Conservation (phyloP, 345 rosid genomes). For the Citrus inodora region DNA sequence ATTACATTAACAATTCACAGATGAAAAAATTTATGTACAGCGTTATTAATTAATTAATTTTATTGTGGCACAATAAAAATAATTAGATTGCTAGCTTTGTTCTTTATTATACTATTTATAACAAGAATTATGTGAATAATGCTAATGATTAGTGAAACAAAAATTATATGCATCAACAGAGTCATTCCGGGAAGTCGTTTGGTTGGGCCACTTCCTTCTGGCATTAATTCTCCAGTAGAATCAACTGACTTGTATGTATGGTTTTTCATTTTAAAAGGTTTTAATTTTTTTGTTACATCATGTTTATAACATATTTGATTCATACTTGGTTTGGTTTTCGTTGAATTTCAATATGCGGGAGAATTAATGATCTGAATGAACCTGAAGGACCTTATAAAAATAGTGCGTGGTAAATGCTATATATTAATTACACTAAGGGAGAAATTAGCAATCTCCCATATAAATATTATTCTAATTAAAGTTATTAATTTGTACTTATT, state of each 20-base stretch:
- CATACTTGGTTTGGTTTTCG: not conserved
- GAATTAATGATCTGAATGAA: constrained; percentile 50
- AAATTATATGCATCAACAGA: constrained; percentile 15
- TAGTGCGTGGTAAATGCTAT: too few relatives aligned
- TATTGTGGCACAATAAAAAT: too few relatives aligned
- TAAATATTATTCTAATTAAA: too few relatives aligned
- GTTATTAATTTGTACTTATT: too few relatives aligned
- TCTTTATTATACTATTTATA: not conserved
- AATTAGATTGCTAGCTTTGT: not conserved
- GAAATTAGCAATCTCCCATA: too few relatives aligned
- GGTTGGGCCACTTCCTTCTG: constrained; percentile 50
- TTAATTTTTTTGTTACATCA: not conserved
- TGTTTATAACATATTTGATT: not conserved
- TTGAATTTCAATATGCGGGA: constrained; percentile 31
- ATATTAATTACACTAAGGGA: too few relatives aligned
- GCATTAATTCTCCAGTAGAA: constrained; percentile 22
- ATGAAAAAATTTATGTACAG: too few relatives aligned
- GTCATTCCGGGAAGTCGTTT: constrained; percentile 42
- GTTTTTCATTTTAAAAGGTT: too few relatives aligned
- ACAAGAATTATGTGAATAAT: not conserved
- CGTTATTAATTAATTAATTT: too few relatives aligned
- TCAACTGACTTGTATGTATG: constrained; percentile 31
- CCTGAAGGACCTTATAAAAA: not conserved
- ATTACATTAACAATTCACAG: too few relatives aligned
- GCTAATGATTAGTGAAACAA: not conserved